phyloP scores from a whole-genome alignment of 306 rosid genomes.

The Medicago arabica region DNA sequence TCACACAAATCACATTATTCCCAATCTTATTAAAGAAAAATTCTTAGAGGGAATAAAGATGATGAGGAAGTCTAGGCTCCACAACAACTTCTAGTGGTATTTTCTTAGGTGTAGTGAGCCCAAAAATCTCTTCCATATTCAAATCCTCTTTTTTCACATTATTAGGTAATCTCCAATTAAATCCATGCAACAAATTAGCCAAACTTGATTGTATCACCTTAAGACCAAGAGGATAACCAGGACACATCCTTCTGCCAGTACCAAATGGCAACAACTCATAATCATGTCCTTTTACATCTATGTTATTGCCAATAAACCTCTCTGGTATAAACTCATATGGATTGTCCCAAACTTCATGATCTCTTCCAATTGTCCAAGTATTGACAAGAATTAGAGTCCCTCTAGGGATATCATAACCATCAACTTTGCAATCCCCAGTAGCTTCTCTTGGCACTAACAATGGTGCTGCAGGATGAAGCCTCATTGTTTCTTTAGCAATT shows the following conservation, averaged over 20 bases:
- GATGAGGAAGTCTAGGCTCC: conserved; percentile 68
- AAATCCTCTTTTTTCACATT: conserved; percentile 56
- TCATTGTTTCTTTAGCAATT: conserved; percentile 72
- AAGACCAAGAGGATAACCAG: conserved; percentile 77
- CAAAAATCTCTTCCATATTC: conserved; percentile 76
- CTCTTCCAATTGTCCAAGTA: conserved; percentile 74
- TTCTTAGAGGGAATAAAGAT: conserved; percentile 51
- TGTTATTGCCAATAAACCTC: conserved; percentile 60
- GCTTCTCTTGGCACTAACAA: conserved; percentile 70
- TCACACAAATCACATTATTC: background rate
- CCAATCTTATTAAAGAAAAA: background rate
- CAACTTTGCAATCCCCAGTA: conserved; percentile 51
- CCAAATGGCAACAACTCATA: conserved; percentile 84
- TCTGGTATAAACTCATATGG: conserved; percentile 71
- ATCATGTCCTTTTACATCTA: conserved; percentile 76
- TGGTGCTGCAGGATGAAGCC: conserved; percentile 89
- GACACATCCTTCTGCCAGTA: conserved; percentile 90
- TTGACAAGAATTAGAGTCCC: conserved; percentile 63
- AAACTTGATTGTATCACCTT: conserved; percentile 77
- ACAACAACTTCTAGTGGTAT: conserved; percentile 48
- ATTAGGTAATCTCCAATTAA: conserved; percentile 65
- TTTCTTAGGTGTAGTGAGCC: conserved; percentile 72
- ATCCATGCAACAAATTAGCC: conserved; percentile 86
- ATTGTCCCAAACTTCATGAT: conserved; percentile 71
- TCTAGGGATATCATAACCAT: conserved; percentile 72